Conservation (phyloP, 192 early-diverging fungal genomes). For the Diversispora epigaea region DNA sequence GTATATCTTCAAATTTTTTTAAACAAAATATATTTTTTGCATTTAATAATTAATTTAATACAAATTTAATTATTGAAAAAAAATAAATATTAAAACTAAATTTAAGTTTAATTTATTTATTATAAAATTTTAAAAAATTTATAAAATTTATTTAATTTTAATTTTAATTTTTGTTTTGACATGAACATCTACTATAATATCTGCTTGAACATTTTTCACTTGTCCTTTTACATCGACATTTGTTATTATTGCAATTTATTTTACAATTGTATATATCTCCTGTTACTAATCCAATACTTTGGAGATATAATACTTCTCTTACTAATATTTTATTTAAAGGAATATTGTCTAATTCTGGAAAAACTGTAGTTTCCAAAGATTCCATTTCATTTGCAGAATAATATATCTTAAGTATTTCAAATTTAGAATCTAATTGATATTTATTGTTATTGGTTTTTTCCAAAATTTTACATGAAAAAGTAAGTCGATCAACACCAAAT, state of each 20-base stretch:
- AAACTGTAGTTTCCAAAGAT: neutral
- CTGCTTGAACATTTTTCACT: too few species aligned
- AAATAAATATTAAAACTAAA: too few species aligned
- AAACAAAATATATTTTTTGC: too few species aligned
- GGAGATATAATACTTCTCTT: neutral
- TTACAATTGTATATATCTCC: neutral
- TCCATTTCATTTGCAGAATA: neutral
- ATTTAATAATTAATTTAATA: too few species aligned
- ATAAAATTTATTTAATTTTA: too few species aligned
- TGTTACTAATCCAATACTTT: neutral
- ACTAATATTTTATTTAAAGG: neutral
- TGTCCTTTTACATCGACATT: too few species aligned
- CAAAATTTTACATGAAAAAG: neutral
- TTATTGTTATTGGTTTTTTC: conserved; percentile 8
- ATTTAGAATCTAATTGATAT: neutral
- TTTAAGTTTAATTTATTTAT: too few species aligned
- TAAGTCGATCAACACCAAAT: neutral
- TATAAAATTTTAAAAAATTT: too few species aligned
- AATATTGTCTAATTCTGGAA: neutral
- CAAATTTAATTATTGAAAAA: too few species aligned
- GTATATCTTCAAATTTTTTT: too few species aligned
- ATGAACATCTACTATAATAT: too few species aligned
- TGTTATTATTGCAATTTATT: neutral
- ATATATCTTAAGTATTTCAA: neutral
- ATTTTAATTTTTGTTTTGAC: too few species aligned